Base-by-base conservation (phyloP, 2,329 filamentous ascomycete genomes). In the Pestalotiopsis sp. region DNA sequence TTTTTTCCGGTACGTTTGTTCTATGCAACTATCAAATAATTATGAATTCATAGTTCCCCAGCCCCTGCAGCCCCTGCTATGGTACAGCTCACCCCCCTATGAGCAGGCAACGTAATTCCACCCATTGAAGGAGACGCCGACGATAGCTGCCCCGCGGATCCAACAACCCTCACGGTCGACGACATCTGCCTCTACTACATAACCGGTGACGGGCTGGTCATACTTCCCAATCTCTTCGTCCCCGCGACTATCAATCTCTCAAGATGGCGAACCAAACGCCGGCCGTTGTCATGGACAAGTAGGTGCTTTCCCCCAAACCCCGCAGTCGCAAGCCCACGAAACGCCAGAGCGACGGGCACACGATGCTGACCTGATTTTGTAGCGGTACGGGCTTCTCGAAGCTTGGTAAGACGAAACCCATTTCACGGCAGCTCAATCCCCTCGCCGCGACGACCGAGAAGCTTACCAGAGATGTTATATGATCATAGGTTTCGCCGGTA, bases 271-370 rank as follows among this genome's bases (percentile, higher is more conserved):
- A 93, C 86, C 95, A 98, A 90, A 98, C 96, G 81, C 96, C 96
- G 78, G 96, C 96, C 93, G 96, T 99, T 98, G 96, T 99, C 94
- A 99, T 99, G 95, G 96, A 99, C 96, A 99, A 99, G 96, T 98
- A 92, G 85, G 94, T 89, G 78, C 71, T 81, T 78, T 73, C 79
- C 69, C 63, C 23, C 27, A 36, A 56, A 68, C 71, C 71, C 69
- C 71, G 72, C 72, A 71, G 67, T 69, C 68, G 65, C 66, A 74
- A 71, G 59, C 38, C 59, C 27, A 17, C n/a, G 9, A 36, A 20
- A 36, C 27, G 25, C 25, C 36, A 14, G n/a, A 25, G 20, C 39
- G n/a, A 38, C 38, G 27, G 38, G 14, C n/a, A 14, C 27, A 36
- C 59, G 23, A 62, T 77, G 75, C 83, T 85, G 78, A 86, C 79